Evolutionary conservation across 2,329 filamentous ascomycete species (phyloP).

Genomic region (Microcera coccophila): DNA sequence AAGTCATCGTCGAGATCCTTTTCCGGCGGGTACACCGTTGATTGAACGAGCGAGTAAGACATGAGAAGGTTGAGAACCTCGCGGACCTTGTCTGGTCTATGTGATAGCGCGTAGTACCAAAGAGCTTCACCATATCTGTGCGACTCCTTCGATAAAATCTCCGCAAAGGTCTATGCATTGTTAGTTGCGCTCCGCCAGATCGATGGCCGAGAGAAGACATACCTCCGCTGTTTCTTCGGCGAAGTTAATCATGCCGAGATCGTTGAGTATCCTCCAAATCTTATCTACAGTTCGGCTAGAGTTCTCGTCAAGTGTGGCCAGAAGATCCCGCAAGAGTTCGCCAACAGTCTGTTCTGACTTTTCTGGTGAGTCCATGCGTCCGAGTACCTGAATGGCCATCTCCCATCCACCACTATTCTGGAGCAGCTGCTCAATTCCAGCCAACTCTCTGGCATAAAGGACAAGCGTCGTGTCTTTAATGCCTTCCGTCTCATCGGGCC

Average conservation of each 20-base stretch:
- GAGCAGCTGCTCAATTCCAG: conserved; percentile 51
- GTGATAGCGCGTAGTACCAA: conserved; percentile 86
- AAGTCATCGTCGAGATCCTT: conserved; percentile 71
- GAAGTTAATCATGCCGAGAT: conserved; percentile 73
- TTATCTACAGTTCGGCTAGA: conserved; percentile 73
- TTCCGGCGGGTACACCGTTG: conserved; percentile 69
- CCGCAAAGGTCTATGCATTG: conserved; percentile 68
- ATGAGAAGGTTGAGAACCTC: conserved; percentile 83
- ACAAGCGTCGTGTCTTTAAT: conserved; percentile 77
- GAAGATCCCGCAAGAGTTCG: conserved; percentile 62
- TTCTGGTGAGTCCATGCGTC: conserved; percentile 70
- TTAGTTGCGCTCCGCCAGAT: background rate
- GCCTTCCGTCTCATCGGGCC: conserved; percentile 57
- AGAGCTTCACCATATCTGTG: conserved; percentile 81
- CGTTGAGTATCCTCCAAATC: conserved; percentile 72
- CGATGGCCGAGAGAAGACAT: background rate
- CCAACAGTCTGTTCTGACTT: conserved; percentile 71
- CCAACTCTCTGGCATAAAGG: conserved; percentile 67
- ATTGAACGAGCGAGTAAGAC: conserved; percentile 82
- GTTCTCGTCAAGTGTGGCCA: conserved; percentile 60
- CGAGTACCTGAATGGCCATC: conserved; percentile 76
- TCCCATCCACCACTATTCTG: conserved; percentile 74
- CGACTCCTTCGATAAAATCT: conserved; percentile 67
- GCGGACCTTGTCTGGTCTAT: conserved; percentile 72
- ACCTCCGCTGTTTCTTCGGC: conserved; percentile 82